Evolutionary conservation across 2,329 filamentous ascomycete genomes (phyloP).

Genomic region (Trichoderma pleuroti): DNA sequence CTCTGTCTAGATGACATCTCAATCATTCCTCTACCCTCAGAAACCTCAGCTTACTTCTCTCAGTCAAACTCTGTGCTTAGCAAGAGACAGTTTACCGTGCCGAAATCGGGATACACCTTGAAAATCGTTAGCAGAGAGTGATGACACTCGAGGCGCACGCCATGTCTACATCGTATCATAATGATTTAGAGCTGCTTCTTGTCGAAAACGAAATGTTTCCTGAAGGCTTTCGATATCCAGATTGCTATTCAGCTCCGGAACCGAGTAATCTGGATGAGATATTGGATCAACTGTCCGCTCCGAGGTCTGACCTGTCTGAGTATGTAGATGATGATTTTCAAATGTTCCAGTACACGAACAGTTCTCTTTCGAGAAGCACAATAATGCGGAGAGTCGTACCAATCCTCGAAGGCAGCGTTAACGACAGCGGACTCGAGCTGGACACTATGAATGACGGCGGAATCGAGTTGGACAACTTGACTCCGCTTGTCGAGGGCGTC

Average conservation of each 20-base stretch:
- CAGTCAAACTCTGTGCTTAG: too few species aligned
- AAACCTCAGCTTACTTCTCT: too few species aligned
- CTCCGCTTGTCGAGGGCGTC: not conserved
- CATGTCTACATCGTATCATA: not conserved
- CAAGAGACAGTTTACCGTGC: too few species aligned
- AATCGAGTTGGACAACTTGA: not conserved
- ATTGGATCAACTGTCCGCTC: not conserved
- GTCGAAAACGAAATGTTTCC: not conserved
- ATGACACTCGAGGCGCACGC: too few species aligned
- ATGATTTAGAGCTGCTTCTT: conserved; percentile 10
- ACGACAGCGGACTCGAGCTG: too few species aligned
- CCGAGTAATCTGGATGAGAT: not conserved
- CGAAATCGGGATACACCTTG: too few species aligned
- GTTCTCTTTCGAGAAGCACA: not conserved
- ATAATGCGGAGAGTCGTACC: not conserved
- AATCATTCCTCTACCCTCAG: not conserved
- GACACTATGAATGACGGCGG: not conserved
- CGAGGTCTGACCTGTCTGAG: not conserved
- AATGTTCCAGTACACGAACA: not conserved
- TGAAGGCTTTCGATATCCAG: not conserved
- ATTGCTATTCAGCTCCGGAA: not conserved
- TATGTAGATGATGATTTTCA: not conserved
- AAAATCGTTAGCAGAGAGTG: too few species aligned
- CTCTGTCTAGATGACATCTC: not conserved
- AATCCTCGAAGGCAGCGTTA: not conserved